A percentile compares a stretch with the other conserved stretches of the same genome.
phyloP scores from a whole-genome alignment of 331 rosid species.

The Arachis monticola region DNA sequence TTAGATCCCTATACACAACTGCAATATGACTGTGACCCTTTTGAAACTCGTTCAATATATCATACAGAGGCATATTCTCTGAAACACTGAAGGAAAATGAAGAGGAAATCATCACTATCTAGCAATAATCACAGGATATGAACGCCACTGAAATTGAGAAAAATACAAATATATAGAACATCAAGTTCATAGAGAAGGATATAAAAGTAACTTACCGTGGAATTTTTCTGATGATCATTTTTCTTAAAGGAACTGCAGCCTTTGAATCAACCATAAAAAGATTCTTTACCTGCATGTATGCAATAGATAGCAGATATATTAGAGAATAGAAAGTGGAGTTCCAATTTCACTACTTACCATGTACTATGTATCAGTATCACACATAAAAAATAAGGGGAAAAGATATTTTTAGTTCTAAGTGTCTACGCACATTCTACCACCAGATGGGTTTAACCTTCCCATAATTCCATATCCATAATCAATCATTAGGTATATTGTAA shows the following conservation, averaged over 20 bases:
- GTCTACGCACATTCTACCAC: conserved; percentile 15
- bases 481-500: conserved; percentile 2
- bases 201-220: conserved; percentile 70
- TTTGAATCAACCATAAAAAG: conserved; percentile 79
- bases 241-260: conserved; percentile 71
- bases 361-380: background rate
- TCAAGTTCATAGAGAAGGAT: conserved; percentile 16
- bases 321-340: conserved; percentile 22
- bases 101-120: conserved; percentile 28
- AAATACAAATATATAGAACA: conserved; percentile 22
- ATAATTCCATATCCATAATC: conserved; percentile 21
- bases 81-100: conserved; percentile 69
- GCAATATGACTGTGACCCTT: conserved; percentile 99
- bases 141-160: conserved; percentile 13
- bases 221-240: conserved; percentile 85
- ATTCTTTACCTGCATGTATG: conserved; percentile 81
- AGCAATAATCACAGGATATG: conserved; percentile 20
- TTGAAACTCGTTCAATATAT: conserved; percentile 93
- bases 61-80: conserved; percentile 95
- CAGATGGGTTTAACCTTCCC: conserved; percentile 20
- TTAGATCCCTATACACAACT: conserved; percentile 78
- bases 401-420: conserved; percentile 11
- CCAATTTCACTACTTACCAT: conserved; percentile 12
- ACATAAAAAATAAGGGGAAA: background rate
- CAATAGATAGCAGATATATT: conserved; percentile 12